A percentile compares a stretch with the other conserved stretches of the same genome.
phyloP scores from a whole-genome alignment of 225 moss, liverwort and hornwort species.

The Sphagnum tenellum region DNA sequence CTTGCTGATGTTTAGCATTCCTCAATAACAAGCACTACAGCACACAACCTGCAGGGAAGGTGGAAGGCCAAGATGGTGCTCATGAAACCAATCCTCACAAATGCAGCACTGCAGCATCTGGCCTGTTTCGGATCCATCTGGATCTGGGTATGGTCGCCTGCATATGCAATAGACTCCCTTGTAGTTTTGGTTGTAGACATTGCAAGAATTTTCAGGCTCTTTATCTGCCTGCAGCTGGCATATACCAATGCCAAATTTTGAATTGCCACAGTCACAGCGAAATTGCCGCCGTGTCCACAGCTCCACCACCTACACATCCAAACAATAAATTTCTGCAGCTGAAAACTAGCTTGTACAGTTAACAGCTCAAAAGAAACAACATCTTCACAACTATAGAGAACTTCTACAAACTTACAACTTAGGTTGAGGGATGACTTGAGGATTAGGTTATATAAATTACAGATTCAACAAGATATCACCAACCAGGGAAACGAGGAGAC shows the following conservation, averaged over 20 bases:
- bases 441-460: too few relatives aligned
- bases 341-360: too few relatives aligned
- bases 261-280: conserved; percentile 88
- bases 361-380: too few relatives aligned
- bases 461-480: too few relatives aligned
- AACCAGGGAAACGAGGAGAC: too few relatives aligned
- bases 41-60: conserved; percentile 35
- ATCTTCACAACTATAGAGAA: too few relatives aligned
- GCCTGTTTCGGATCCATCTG: conserved; percentile 48
- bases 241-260: conserved; percentile 55
- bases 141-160: conserved; percentile 67
- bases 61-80: conserved; percentile 66
- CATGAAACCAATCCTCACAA: conserved; percentile 97
- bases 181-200: conserved; percentile 81
- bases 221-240: conserved; percentile 71
- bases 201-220: conserved; percentile 44
- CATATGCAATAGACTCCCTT: conserved; percentile 77
- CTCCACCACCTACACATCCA: conserved; percentile 49
- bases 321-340: too few relatives aligned
- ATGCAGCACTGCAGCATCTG: conserved; percentile 96
- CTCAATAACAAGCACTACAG: too few relatives aligned
- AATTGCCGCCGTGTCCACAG: conserved; percentile 83
- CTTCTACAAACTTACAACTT: too few relatives aligned
- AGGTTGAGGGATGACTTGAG: too few relatives aligned
- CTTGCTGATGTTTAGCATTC: too few relatives aligned